phyloP scores from a whole-genome alignment of 2,329 filamentous ascomycete species.

The Zopfia rhizophila region DNA sequence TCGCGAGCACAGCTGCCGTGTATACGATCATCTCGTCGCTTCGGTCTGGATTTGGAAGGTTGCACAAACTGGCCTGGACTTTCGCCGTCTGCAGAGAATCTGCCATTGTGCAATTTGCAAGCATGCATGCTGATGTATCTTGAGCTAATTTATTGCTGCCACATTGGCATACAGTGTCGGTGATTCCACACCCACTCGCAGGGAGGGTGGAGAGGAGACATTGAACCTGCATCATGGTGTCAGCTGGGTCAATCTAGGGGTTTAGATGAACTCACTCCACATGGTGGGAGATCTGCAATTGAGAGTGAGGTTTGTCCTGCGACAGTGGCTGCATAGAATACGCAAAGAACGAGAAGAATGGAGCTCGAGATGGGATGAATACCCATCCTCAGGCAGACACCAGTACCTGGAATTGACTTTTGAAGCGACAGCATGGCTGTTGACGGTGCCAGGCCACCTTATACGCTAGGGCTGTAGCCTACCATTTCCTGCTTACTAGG shows the following conservation, averaged over 20 bases:
- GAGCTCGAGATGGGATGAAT: too few species aligned
- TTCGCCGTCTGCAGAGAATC: slow-evolving; percentile 31
- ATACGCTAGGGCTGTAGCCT: too few species aligned
- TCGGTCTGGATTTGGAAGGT: slow-evolving; percentile 29
- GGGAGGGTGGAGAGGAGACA: slow-evolving; percentile 29
- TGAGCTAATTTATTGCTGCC: slow-evolving; percentile 15
- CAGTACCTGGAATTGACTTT: too few species aligned
- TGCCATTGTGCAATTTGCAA: slow-evolving; percentile 35
- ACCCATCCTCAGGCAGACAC: too few species aligned
- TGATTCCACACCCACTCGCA: slow-evolving; percentile 23
- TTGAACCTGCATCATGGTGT: slow-evolving; percentile 19
- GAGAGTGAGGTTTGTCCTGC: too few species aligned
- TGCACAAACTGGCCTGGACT: slow-evolving; percentile 34
- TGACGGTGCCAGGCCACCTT: too few species aligned
- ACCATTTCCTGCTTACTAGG: too few species aligned
- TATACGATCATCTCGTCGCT: slow-evolving; percentile 17
- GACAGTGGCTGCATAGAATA: too few species aligned
- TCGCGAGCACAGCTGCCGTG: slow-evolving; percentile 24
- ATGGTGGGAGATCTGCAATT: slow-evolving; percentile 30
- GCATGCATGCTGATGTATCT: slow-evolving; percentile 24
- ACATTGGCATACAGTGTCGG: slow-evolving; percentile 31
- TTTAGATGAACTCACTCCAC: slow-evolving; percentile 25
- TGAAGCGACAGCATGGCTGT: too few species aligned
- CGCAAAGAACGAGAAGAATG: too few species aligned
- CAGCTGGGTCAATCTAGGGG: neutral